Evolutionary conservation across 2,329 filamentous ascomycete genomes (phyloP), one percentile per base, ranked within the genome.

Genomic region (Didymella pinodella): DNA sequence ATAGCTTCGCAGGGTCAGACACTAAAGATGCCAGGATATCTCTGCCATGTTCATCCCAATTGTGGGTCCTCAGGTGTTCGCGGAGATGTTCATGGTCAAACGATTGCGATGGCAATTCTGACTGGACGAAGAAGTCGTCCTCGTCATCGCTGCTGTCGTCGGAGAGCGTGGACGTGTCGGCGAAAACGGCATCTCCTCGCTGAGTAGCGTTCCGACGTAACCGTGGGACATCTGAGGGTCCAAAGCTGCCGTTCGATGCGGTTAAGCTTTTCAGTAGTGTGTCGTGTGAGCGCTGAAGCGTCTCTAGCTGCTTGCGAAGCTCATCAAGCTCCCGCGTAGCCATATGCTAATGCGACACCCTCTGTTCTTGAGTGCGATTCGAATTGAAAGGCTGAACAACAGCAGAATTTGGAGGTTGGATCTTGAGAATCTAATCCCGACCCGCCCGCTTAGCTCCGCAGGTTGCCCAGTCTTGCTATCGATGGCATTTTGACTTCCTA

Each of bases 31-130:
- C 71, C 20, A 84, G 63, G 20, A 83, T 76, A 34, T 73, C 73
- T 53, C 73, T 69, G 16, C 78, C 77, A 62, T 77, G 72, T 41
- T 78, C 69, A 45, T 76, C 75, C 76, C 80, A 83, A 20, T 72
- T 60, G 59, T 82, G 77, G 16, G 64, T 77, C 60, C 74, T 78
- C 40, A 83, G 63, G 65, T 84, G 81, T 7, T 78, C 68, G 20
- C 80, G 74, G 18, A 84, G 64, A 62, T 79, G 75, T 52, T 81
- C 79, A 49, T 81, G 76, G 43, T 80, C 74, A 59, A 78, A 80
- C 4, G 68, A 74, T 40, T 77, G 75, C 0, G 74, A 58, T 2
- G 77, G 73, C 20, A 84, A 65, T 16, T 77, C 70, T 16, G 69
- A 67, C 60, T 80, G 79, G 4, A 81, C 75, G 45, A 74, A 76